Conservation (phyloP, 1,139 yeast species). For the Sugiyamaella neomexicana region DNA sequence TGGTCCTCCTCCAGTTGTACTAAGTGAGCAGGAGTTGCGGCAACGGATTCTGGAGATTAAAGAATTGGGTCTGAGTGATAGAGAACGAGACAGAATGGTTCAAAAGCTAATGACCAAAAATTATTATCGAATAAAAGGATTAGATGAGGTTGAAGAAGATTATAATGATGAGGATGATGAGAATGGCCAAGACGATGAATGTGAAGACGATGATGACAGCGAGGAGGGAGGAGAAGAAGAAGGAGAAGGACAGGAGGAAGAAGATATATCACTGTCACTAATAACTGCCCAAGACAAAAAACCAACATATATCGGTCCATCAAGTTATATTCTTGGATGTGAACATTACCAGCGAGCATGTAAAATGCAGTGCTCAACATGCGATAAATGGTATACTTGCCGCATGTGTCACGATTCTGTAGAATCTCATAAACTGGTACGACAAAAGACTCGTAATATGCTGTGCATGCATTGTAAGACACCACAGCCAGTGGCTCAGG, state of each 20-base stretch:
- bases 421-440: slow-evolving; percentile 59
- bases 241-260: too few relatives aligned
- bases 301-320: slow-evolving; percentile 52
- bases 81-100: slow-evolving; percentile 60
- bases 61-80: slow-evolving; percentile 49
- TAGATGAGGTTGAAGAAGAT: slow-evolving; percentile 20
- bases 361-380: slow-evolving; percentile 76
- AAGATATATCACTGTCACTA: slow-evolving; percentile 29
- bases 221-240: too few relatives aligned
- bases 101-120: slow-evolving; percentile 79
- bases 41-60: slow-evolving; percentile 59
- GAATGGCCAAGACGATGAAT: slow-evolving; percentile 27
- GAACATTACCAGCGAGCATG: slow-evolving; percentile 81
- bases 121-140: slow-evolving; percentile 47
- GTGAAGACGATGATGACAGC: slow-evolving; percentile 32
- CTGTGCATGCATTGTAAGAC: slow-evolving; percentile 78
- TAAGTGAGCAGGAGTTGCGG: slow-evolving; percentile 43
- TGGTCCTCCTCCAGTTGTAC: slow-evolving; percentile 14
- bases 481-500: slow-evolving; percentile 71
- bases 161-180: slow-evolving; percentile 23
- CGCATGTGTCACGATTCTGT: slow-evolving; percentile 80
- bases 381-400: slow-evolving; percentile 76
- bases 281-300: slow-evolving; percentile 51
- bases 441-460: slow-evolving; percentile 64
- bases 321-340: slow-evolving; percentile 59